Conservation (phyloP, 2,329 filamentous ascomycete species). For the Ustulina deusta region DNA sequence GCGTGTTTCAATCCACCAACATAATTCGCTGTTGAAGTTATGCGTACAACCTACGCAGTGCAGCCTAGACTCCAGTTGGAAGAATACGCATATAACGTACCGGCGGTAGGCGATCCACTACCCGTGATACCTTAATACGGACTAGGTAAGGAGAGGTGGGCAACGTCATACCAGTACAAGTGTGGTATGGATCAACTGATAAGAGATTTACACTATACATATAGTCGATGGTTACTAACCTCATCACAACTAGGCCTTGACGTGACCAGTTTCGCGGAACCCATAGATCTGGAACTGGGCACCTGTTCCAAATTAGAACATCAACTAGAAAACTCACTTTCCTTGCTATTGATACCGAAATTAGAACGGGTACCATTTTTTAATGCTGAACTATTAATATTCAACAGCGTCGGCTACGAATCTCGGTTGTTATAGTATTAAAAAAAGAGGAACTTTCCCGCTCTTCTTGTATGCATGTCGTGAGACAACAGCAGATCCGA, state of each 20-base stretch:
- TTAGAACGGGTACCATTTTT: neutral
- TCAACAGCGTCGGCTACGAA: too few relatives aligned
- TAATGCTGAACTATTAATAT: neutral
- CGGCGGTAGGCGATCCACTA: conserved; percentile 11
- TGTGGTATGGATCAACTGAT: neutral
- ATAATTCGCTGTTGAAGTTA: too few relatives aligned
- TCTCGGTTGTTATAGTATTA: conserved; percentile 4
- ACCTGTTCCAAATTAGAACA: neutral
- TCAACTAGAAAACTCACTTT: neutral
- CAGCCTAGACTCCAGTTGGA: too few relatives aligned
- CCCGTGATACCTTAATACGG: conserved; percentile 1
- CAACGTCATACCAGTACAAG: conserved; percentile 5
- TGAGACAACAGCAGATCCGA: conserved; percentile 10
- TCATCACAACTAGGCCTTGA: neutral
- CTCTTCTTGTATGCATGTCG: neutral
- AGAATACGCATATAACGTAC: too few relatives aligned
- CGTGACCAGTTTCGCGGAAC: conserved; percentile 6
- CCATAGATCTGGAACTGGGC: neutral
- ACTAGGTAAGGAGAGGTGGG: neutral
- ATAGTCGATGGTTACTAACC: too few relatives aligned
- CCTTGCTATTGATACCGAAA: neutral
- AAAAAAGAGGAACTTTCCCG: neutral
- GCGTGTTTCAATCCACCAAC: too few relatives aligned
- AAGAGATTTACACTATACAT: neutral
- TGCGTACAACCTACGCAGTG: too few relatives aligned